These are phyloP conservation scores for Pythium brachiatum DNA, from an alignment of 352 stramenopile species.

Conservation along the genomic window DNA sequence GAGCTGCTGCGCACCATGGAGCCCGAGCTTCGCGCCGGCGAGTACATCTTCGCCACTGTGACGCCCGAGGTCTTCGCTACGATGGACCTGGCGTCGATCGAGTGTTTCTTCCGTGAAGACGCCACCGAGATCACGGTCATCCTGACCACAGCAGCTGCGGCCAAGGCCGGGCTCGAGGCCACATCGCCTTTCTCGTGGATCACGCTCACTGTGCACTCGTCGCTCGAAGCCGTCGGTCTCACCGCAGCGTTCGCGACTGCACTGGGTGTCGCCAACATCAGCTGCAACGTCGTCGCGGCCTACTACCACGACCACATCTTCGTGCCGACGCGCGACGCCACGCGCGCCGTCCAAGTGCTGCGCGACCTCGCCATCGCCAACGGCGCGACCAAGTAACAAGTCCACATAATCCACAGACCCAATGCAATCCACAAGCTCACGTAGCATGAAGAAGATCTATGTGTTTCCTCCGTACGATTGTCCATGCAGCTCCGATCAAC, in stretches of 20 bases:
- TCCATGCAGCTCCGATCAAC: too few relatives aligned
- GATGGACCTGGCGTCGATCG: slow-evolving; percentile 7
- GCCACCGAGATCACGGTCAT: slow-evolving; percentile 17
- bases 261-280: slow-evolving; percentile 14
- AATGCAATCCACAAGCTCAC: too few relatives aligned
- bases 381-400: neutral
- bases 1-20: slow-evolving; percentile 19
- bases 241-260: slow-evolving; percentile 17
- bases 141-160: neutral
- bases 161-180: neutral
- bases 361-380: slow-evolving; percentile 12
- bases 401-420: neutral
- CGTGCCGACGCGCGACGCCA: slow-evolving; percentile 10
- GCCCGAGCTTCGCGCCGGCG: slow-evolving; percentile 11
- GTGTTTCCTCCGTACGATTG: too few relatives aligned
- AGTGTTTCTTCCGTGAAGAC: slow-evolving; percentile 22
- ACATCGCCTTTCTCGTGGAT: slow-evolving; percentile 18
- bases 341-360: slow-evolving; percentile 9
- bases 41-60: slow-evolving; percentile 17
- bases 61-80: slow-evolving; percentile 11
- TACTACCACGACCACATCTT: slow-evolving; percentile 26
- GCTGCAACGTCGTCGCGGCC: slow-evolving; percentile 21
- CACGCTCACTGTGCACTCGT: slow-evolving; percentile 23
- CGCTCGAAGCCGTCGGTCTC: slow-evolving; percentile 20
- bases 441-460: too few relatives aligned